These are phyloP conservation scores for Globisporangium uncinulatum DNA, from an alignment of 352 stramenopile species.

Conservation along the genomic window DNA sequence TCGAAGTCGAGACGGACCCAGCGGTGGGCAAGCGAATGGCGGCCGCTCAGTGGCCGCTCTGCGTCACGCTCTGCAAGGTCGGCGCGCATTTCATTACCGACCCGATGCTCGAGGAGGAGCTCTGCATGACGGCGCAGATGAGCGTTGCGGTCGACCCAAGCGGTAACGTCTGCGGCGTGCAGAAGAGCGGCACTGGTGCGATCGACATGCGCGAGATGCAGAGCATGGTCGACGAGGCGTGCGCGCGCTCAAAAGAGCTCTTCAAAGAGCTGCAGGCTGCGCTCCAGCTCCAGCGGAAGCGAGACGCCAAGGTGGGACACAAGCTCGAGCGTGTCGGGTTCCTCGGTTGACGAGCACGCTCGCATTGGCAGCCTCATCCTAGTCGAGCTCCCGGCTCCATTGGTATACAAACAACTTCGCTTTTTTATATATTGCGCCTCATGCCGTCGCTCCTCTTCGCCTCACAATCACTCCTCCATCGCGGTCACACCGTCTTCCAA, in stretches of 20 bases:
- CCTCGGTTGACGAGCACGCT: conserved; percentile 21
- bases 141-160: conserved; percentile 61
- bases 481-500: conserved; percentile 17
- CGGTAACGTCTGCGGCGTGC: conserved; percentile 57
- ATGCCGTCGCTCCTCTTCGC: not conserved
- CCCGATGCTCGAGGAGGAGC: conserved; percentile 66
- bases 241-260: conserved; percentile 53
- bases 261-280: conserved; percentile 50
- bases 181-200: conserved; percentile 66
- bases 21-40: conserved; percentile 50
- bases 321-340: conserved; percentile 65
- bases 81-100: conserved; percentile 65
- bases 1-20: conserved; percentile 72
- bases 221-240: conserved; percentile 72
- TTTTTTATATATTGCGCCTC: not conserved
- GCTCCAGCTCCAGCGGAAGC: conserved; percentile 40
- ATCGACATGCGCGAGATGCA: conserved; percentile 76
- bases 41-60: conserved; percentile 57
- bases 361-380: too few species aligned
- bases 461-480: conserved; percentile 30
- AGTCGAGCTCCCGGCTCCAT: too few species aligned
- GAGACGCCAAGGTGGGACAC: conserved; percentile 37
- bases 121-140: conserved; percentile 69
- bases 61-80: conserved; percentile 72
- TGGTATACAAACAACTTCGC: not conserved